Evolutionary conservation across 78 protist genomes (phyloP).

Genomic region (Bodo saltans): DNA sequence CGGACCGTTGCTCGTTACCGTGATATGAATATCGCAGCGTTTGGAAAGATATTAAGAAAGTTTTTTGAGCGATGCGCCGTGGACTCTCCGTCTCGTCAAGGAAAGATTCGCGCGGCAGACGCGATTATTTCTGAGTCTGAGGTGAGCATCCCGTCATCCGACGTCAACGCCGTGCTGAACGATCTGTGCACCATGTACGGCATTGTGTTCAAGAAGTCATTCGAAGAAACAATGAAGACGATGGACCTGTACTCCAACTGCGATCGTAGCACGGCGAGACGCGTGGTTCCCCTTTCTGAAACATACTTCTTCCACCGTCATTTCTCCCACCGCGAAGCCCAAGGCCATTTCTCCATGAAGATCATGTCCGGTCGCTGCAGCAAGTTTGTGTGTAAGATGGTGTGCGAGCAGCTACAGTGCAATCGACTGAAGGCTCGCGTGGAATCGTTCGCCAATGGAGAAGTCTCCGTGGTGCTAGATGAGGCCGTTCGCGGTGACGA

Average conservation of each 20-base stretch:
- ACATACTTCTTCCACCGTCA: background rate
- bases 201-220: background rate
- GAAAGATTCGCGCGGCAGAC: background rate
- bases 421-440: background rate
- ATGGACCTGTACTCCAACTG: background rate
- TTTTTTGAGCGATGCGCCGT: background rate
- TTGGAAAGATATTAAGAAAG: background rate
- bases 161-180: background rate
- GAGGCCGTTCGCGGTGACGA: slow-evolving; percentile 37
- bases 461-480: background rate
- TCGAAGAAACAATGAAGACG: background rate
- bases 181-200: background rate
- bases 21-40: background rate
- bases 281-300: background rate
- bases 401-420: background rate
- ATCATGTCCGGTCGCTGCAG: background rate
- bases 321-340: background rate
- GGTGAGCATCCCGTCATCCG: background rate
- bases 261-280: background rate
- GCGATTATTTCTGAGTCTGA: background rate
- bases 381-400: background rate
- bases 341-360: background rate
- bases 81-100: background rate
- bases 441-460: slow-evolving; percentile 23
- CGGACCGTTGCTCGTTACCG: background rate